These are phyloP conservation scores for Podospora bellae-mahoneyi DNA, from an alignment of 495 filamentous ascomycete genomes.

Conservation along the genomic window DNA sequence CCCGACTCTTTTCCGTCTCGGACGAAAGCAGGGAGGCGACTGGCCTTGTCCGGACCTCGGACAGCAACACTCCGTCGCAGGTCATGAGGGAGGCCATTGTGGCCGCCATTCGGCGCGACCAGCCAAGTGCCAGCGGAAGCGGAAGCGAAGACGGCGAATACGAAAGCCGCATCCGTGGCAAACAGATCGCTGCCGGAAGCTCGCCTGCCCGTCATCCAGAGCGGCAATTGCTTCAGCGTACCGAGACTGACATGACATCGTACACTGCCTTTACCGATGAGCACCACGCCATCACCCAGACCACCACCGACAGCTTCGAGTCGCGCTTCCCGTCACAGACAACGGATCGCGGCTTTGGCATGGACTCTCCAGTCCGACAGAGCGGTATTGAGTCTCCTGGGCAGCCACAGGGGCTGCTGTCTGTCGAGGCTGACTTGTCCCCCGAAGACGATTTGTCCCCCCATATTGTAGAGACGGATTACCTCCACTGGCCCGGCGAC, in stretches of 20 bases:
- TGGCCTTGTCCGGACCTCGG: constrained; percentile 39
- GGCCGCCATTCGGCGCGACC: constrained; percentile 20
- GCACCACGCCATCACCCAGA: constrained; percentile 44
- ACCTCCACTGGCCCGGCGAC: constrained; percentile 47
- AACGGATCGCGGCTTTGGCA: constrained; percentile 23
- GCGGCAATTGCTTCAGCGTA: constrained; percentile 27
- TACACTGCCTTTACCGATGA: constrained; percentile 40
- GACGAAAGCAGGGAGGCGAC: constrained; percentile 52
- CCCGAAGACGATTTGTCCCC: constrained; percentile 35
- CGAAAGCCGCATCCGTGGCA: constrained; percentile 38
- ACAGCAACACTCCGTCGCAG: constrained; percentile 27
- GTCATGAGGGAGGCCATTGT: constrained; percentile 19
- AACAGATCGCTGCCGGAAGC: constrained; percentile 24
- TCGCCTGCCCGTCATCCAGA: constrained; percentile 27
- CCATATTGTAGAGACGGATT: constrained; percentile 50
- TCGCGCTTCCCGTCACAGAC: constrained; percentile 31
- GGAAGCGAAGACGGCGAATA: constrained; percentile 35
- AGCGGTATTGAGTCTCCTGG: constrained; percentile 13
- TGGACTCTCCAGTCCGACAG: background rate
- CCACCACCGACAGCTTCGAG: constrained; percentile 40
- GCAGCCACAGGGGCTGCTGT: constrained; percentile 2
- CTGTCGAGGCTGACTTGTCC: constrained; percentile 7
- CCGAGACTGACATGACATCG: constrained; percentile 33
- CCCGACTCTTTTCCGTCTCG: constrained; percentile 74
- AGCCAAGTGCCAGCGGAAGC: background rate